These are phyloP conservation scores for Chaetomium tenue DNA, from an alignment of 495 filamentous ascomycete species.

Conservation along the genomic window DNA sequence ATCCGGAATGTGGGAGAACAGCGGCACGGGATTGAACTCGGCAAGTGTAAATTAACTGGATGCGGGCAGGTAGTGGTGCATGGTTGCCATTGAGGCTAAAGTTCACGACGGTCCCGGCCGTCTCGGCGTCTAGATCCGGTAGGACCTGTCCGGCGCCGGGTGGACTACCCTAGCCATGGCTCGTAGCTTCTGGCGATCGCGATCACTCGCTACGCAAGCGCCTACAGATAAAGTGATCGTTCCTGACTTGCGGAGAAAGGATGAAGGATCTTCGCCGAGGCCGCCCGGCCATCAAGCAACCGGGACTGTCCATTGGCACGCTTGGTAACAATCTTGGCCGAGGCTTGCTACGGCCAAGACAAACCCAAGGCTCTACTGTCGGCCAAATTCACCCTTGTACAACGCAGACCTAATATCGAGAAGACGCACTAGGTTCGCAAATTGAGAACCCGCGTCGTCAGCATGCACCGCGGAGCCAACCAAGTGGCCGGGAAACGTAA, in stretches of 20 bases:
- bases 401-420: not conserved
- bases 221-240: no score
- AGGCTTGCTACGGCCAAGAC: not conserved
- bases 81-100: not conserved
- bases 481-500: not conserved
- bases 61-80: not conserved
- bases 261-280: no score
- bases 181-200: not conserved
- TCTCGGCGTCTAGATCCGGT: not conserved
- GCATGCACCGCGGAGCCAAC: not conserved
- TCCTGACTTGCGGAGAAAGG: no score
- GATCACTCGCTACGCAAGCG: not conserved
- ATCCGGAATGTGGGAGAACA: not conserved
- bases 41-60: not conserved
- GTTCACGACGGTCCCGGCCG: not conserved
- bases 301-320: no score
- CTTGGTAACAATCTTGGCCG: no score
- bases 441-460: not conserved
- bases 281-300: no score
- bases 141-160: no score
- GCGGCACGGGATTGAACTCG: not conserved
- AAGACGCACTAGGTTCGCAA: not conserved
- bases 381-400: not conserved
- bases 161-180: not conserved
- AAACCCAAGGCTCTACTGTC: not conserved